Evolutionary conservation across 257 asterid genomes (phyloP), one percentile per base, ranked within the genome.

Genomic region (Ligustrum vulgare): DNA sequence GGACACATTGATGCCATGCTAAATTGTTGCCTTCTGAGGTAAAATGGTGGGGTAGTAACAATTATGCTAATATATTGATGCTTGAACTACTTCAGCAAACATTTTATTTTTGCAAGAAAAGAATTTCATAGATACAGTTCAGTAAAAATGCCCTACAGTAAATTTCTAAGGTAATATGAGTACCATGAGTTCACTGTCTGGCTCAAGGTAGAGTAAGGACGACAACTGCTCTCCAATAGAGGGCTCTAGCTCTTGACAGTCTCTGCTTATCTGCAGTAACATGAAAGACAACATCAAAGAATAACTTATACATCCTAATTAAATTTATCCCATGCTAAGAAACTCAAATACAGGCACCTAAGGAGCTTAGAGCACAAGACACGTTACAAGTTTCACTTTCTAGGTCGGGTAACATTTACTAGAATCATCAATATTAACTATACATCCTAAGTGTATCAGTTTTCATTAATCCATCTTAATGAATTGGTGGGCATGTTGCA

Each of bases 131-230:
- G 49, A 63, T 41, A 64, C 16, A 67, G 49, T 73, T 43, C 54
- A 67, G 18, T 16, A 35, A 77, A 77, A 81, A 36, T 41, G 66
- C n/a, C 20, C 33, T 7, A 36, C 74, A 54, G 25, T 22, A 68
- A 74, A 68, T 72, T 45, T 22, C 15, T 22, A 16, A 23, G 58
- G 65, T 58, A 67, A 63, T 39, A 33, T 12, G 47, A 78, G 73
- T 93, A 93, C 98, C 98, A 91, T 93, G 74, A 93, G 93, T 81
- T 93, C 97, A 78, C 98, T 89, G 84, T 91, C 97, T 23, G 97
- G 96, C 86, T 94, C 96, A 51, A 89, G 90, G 90, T 94, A 94
- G 63, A 92, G 96, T 80, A 90, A 77, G 69, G 94, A 90, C 11
- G 90, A 91, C 88, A 94, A 83, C 89, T 92, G 97, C 88, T 88